Conservation (phyloP, 2,329 filamentous ascomycete species). For the Pezicula radicicola region DNA sequence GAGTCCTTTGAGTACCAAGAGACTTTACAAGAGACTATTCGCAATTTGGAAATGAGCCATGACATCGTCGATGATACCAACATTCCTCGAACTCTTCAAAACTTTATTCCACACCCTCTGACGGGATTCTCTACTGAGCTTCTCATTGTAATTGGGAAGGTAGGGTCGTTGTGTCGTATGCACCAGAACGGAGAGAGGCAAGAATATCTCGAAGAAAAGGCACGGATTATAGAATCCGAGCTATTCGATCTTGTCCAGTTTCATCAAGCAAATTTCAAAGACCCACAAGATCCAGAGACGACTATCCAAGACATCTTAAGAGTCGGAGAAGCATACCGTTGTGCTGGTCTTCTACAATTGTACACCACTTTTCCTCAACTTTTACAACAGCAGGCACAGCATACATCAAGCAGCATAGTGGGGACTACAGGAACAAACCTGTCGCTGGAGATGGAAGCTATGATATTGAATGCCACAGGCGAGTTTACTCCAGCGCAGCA, state of each 20-base stretch:
- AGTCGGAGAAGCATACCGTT: constrained; percentile 9
- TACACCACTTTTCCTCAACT: constrained; percentile 5
- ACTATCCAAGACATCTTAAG: constrained; percentile 5
- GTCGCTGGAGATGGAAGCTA: neutral
- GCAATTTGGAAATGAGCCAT: neutral
- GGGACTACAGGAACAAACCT: neutral
- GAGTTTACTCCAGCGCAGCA: constrained; percentile 1
- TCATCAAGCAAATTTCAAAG: neutral
- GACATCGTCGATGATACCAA: neutral
- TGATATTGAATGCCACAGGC: neutral
- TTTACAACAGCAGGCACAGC: constrained; percentile 1
- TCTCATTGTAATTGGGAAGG: neutral
- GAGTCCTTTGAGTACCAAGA: constrained; percentile 5
- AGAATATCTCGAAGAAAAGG: neutral
- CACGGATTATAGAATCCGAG: neutral
- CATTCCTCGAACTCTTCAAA: neutral
- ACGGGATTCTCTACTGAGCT: constrained; percentile 5
- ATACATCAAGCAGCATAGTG: neutral
- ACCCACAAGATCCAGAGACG: constrained; percentile 5
- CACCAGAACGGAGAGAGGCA: neutral
- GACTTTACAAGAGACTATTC: constrained; percentile 1
- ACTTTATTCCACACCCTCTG: constrained; percentile 3
- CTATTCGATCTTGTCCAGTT: neutral
- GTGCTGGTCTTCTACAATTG: constrained; percentile 7
- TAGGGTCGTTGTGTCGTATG: neutral